Percentiles rank a stretch among this genome's conserved stretches.
Conservation (phyloP, 345 rosid genomes). For the Citropsis articulata region DNA sequence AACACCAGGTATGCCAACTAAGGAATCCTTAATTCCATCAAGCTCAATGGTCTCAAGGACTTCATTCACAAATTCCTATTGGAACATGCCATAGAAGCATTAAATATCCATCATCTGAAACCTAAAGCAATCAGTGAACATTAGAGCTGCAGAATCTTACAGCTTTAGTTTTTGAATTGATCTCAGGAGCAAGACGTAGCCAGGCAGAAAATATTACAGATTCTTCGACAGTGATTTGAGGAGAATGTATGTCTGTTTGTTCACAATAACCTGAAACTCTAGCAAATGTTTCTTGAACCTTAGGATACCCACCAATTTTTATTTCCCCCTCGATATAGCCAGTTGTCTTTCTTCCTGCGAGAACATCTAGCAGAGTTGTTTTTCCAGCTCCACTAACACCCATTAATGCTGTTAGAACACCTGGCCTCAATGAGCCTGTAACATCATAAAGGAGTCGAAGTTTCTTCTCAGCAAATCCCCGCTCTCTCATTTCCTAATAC, state of each 20-base stretch:
- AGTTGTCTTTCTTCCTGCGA: slow-evolving; percentile 77
- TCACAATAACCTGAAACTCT: slow-evolving; percentile 86
- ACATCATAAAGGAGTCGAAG: slow-evolving; percentile 62
- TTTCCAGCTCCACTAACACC: slow-evolving; percentile 92
- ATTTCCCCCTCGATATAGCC: slow-evolving; percentile 76
- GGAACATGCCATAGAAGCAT: neutral
- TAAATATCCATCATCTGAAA: neutral
- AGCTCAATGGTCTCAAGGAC: slow-evolving; percentile 76
- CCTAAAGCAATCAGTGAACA: neutral
- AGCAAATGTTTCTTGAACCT: slow-evolving; percentile 74
- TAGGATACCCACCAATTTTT: slow-evolving; percentile 60
- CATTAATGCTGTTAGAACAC: slow-evolving; percentile 79
- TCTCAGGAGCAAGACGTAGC: slow-evolving; percentile 66
- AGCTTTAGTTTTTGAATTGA: slow-evolving; percentile 48
- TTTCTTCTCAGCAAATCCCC: slow-evolving; percentile 43
- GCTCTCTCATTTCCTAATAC: slow-evolving; percentile 53
- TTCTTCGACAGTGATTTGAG: slow-evolving; percentile 65
- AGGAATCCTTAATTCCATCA: slow-evolving; percentile 55
- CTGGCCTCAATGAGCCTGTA: slow-evolving; percentile 69
- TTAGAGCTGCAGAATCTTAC: slow-evolving; percentile 27
- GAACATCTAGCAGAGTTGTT: slow-evolving; percentile 83
- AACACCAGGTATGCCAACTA: slow-evolving; percentile 63
- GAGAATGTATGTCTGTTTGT: slow-evolving; percentile 81
- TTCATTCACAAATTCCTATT: slow-evolving; percentile 68
- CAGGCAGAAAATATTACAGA: slow-evolving; percentile 74